Conservation (phyloP, 108 stramenopile species). For the Cyclotella choctawhatcheeana region DNA sequence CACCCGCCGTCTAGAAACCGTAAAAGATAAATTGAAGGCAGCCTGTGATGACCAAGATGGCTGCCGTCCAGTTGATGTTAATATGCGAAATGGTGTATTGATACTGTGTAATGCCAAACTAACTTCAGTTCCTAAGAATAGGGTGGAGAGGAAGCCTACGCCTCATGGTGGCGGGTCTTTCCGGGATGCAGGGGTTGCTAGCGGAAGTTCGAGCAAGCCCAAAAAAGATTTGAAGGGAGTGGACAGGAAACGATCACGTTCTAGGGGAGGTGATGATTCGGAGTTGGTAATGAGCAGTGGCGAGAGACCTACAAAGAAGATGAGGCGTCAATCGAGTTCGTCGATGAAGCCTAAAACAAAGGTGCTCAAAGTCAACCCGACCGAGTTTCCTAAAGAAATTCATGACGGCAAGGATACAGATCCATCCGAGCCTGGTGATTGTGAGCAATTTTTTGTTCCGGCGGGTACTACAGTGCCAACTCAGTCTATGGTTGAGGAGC, state of each 20-base stretch:
- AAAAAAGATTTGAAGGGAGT: slow-evolving; percentile 3
- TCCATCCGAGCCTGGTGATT: slow-evolving; percentile 59
- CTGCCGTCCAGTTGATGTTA: slow-evolving; percentile 15
- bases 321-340: slow-evolving; percentile 14
- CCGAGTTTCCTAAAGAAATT: slow-evolving; percentile 74
- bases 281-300: neutral
- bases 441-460: slow-evolving; percentile 56
- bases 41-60: slow-evolving; percentile 34
- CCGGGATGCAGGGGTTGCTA: neutral
- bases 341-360: neutral
- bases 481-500: neutral
- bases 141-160: neutral
- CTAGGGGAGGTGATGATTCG: neutral
- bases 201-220: neutral
- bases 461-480: slow-evolving; percentile 34
- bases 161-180: slow-evolving; percentile 12
- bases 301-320: slow-evolving; percentile 25
- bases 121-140: slow-evolving; percentile 2
- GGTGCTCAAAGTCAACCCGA: slow-evolving; percentile 64
- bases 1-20: slow-evolving; percentile 34
- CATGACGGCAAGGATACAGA: slow-evolving; percentile 54
- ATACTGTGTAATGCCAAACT: slow-evolving; percentile 27
- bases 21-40: slow-evolving; percentile 10
- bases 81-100: slow-evolving; percentile 7
- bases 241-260: neutral